Conservation (phyloP, 1,284 basidiomycete genomes). For the Pyrrhoderma noxium region DNA sequence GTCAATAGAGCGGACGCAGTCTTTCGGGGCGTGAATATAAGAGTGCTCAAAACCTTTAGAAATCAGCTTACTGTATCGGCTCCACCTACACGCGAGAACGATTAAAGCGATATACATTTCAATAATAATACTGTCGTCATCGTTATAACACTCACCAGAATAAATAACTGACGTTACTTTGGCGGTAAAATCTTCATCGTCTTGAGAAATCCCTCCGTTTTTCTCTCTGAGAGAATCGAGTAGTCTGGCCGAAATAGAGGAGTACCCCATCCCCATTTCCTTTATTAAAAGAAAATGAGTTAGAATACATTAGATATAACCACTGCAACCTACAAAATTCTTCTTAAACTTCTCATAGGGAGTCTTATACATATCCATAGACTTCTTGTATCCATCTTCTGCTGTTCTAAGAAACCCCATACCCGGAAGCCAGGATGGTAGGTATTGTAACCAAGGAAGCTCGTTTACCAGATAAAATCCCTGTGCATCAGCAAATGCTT, state of each 20-base stretch:
- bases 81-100: constrained; percentile 14
- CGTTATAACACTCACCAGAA: constrained; percentile 5
- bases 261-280: too few relatives aligned
- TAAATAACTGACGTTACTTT: background rate
- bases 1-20: too few relatives aligned
- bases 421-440: constrained; percentile 13
- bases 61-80: constrained; percentile 17
- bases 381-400: constrained; percentile 36
- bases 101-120: too few relatives aligned
- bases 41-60: background rate
- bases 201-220: too few relatives aligned
- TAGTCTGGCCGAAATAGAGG: constrained; percentile 12
- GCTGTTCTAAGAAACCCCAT: constrained; percentile 38
- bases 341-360: constrained; percentile 6
- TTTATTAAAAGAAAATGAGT: background rate
- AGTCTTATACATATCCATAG: constrained; percentile 5
- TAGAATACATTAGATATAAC: too few relatives aligned
- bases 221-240: background rate
- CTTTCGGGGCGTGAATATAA: too few relatives aligned
- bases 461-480: constrained; percentile 5
- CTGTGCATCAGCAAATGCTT: constrained; percentile 2
- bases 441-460: constrained; percentile 7
- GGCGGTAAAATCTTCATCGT: constrained; percentile 7
- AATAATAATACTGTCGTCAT: background rate
- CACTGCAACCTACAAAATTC: constrained; percentile 4